A percentile compares a stretch with the other conserved stretches of the same genome.
phyloP scores from a whole-genome alignment of 192 early-diverging fungal species.

The Umbelopsis sp. region DNA sequence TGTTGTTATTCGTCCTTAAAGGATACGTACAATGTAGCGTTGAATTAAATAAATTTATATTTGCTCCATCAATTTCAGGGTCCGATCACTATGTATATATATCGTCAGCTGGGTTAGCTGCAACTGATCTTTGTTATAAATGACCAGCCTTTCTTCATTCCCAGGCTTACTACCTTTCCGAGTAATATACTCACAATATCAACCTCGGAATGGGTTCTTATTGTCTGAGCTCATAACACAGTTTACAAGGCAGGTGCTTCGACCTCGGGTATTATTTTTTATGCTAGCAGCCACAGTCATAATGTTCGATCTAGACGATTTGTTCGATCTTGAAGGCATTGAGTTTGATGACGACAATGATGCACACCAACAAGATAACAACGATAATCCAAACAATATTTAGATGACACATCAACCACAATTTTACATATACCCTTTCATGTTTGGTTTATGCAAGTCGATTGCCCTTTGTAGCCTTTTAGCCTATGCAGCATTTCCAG shows the following conservation, averaged over 20 bases:
- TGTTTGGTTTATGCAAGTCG: no score
- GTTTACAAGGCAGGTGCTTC: constrained; percentile 34
- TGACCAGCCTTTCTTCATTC: neutral
- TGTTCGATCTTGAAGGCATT: constrained; percentile 33
- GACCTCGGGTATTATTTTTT: constrained; percentile 27
- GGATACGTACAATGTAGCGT: neutral
- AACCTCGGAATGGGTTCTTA: neutral
- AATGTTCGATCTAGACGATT: constrained; percentile 37
- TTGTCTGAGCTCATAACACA: constrained; percentile 31
- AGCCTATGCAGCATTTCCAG: no score
- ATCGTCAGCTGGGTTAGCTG: no score
- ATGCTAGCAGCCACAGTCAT: constrained; percentile 34
- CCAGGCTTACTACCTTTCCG: constrained; percentile 9
- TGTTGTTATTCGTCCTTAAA: constrained; percentile 41
- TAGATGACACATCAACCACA: neutral
- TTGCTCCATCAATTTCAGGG: no score
- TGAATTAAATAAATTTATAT: no score
- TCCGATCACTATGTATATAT: no score
- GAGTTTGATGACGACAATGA: constrained; percentile 30
- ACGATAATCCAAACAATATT: neutral
- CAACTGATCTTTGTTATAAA: neutral
- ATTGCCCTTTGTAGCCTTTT: no score
- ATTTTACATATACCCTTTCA: neutral
- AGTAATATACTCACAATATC: constrained; percentile 8
- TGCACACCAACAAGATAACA: neutral